A percentile compares a stretch with the other conserved stretches of the same genome.
Conservation (phyloP, 805 yeast species). For the Nakazawaea ernobii region DNA sequence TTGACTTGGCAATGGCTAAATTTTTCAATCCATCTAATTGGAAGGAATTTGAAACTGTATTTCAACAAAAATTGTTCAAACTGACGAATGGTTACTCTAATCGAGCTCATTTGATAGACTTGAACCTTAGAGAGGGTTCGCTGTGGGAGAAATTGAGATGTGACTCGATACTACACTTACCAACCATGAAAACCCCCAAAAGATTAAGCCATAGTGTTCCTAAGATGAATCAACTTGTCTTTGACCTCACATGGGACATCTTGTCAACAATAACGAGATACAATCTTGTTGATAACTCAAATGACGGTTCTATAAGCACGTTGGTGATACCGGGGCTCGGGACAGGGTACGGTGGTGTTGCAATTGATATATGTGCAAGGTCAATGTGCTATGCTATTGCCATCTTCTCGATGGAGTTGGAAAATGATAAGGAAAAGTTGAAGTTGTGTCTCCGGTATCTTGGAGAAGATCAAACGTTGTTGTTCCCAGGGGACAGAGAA, state of each 20-base stretch:
- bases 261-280: constrained; percentile 18
- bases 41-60: constrained; percentile 18
- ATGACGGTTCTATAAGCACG: constrained; percentile 18
- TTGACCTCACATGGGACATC: constrained; percentile 33
- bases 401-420: neutral
- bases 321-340: constrained; percentile 32
- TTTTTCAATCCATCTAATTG: constrained; percentile 17
- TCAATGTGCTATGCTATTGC: constrained; percentile 21
- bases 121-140: constrained; percentile 18
- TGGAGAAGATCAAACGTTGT: neutral
- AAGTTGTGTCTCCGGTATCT: neutral
- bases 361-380: constrained; percentile 23
- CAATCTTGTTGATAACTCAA: neutral
- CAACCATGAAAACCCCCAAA: constrained; percentile 35
- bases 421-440: neutral
- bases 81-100: constrained; percentile 27
- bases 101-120: constrained; percentile 24
- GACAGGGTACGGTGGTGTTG: constrained; percentile 33
- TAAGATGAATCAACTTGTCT: constrained; percentile 19
- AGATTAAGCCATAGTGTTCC: constrained; percentile 2
- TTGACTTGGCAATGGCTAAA: constrained; percentile 33
- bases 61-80: constrained; percentile 13
- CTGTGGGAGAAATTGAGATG: constrained; percentile 21
- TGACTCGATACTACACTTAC: constrained; percentile 28
- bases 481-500: neutral